Evolutionary conservation across 148 eudicot species (phyloP), one percentile per base, ranked within the genome.

Genomic region (Polygonum maritimum): DNA sequence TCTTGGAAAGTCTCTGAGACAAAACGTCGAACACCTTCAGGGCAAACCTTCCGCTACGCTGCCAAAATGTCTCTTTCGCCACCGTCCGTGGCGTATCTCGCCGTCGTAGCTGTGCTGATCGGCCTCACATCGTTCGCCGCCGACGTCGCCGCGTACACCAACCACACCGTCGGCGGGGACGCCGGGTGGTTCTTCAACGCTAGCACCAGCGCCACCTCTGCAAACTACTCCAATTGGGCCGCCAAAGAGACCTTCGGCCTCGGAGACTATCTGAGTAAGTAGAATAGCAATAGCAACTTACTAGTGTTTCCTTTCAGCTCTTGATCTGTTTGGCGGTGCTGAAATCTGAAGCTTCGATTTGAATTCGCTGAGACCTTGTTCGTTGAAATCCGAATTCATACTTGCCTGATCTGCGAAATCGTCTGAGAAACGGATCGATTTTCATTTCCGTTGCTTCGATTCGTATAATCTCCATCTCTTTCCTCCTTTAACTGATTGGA

Each of bases 261-360:
- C 65, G 97, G 97, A 7, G 97, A 91, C 72, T 89, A 47, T 54
- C 84, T 92, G n/a, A 85, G 97, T 92, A 85, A 78, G 89, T 83
- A 26, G 7, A 16, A 2, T 40, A 31, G 2, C 2, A 57, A 7
- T 15, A 21, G 4, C 11, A 13, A 49, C 69, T 71, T 31, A 35
- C 49, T 39, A 5, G 18, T 35, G 2, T 40, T 54, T 63, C 21
- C 6, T 31, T 55, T 44, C 48, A 26, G 71, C 38, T 74, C 10
- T 22, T 44, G 33, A 3, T 48, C 22, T 45, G 47, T 47, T 5
- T 10, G 38, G 15, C 4, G 2, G 19, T 36, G 71, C 3, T 21
- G 26, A 54, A 39, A 45, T 57, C 38, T 60, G 38, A 62, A 21
- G 36, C 69, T 31, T 62, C 36, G 36, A 60, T 60, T 60, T 21